These are phyloP conservation scores for Calcarisporium arbuscula DNA, from an alignment of 2,329 filamentous ascomycete species.

Conservation along the genomic window DNA sequence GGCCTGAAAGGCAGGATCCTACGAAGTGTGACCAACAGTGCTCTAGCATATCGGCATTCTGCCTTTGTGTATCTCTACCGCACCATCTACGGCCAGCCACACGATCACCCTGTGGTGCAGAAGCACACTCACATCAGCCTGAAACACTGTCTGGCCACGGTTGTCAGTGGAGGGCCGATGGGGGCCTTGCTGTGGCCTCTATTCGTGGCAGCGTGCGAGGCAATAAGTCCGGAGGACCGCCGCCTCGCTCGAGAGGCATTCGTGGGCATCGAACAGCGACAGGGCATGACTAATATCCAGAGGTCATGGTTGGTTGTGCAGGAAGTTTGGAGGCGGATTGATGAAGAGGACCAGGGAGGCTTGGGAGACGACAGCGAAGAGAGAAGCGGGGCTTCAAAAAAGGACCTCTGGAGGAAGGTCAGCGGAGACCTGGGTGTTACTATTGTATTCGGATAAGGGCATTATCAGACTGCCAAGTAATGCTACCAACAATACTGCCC, in stretches of 20 bases:
- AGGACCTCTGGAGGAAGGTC: conserved; percentile 50
- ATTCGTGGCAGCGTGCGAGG: conserved; percentile 58
- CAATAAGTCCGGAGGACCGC: conserved; percentile 41
- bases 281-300: conserved; percentile 61
- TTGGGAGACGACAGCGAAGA: conserved; percentile 11
- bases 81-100: conserved; percentile 42
- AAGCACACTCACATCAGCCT: conserved; percentile 44
- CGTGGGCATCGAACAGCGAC: conserved; percentile 44
- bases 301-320: conserved; percentile 54
- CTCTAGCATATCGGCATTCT: conserved; percentile 54
- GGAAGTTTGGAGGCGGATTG: conserved; percentile 52
- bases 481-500: too few species aligned
- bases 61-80: conserved; percentile 53
- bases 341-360: conserved; percentile 7
- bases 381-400: too few species aligned
- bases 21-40: conserved; percentile 51
- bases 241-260: conserved; percentile 46
- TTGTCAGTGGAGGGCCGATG: conserved; percentile 52
- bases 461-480: too few species aligned
- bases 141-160: conserved; percentile 48
- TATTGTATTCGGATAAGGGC: conserved; percentile 50
- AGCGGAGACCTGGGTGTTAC: conserved; percentile 52
- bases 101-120: conserved; percentile 45
- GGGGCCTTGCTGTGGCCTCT: conserved; percentile 58
- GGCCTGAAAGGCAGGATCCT: conserved; percentile 23